Percentiles rank a stretch among this genome's conserved stretches.
phyloP scores from a whole-genome alignment of 108 stramenopile genomes.

The Schizochytrium sp. region DNA sequence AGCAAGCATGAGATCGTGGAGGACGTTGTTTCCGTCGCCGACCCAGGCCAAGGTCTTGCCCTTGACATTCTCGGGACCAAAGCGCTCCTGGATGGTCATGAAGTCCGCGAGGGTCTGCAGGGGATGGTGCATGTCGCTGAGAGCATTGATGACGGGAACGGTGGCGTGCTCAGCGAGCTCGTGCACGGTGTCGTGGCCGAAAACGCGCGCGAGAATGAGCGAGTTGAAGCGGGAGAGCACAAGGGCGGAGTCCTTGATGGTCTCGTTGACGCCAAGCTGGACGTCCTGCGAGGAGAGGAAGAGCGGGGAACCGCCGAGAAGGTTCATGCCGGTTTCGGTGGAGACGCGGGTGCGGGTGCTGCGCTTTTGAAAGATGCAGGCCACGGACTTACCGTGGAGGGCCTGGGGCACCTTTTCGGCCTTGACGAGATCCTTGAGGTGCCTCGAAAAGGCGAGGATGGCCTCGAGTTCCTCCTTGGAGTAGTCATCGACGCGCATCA shows the following conservation, averaged over 20 bases:
- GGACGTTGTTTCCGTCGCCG: slow-evolving; percentile 95
- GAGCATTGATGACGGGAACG: slow-evolving; percentile 91
- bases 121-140: slow-evolving; percentile 88
- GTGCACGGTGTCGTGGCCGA: slow-evolving; percentile 64
- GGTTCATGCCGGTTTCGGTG: slow-evolving; percentile 84
- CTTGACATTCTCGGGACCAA: slow-evolving; percentile 46
- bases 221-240: slow-evolving; percentile 85
- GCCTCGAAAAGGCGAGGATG: background rate
- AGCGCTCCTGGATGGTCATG: slow-evolving; percentile 85
- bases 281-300: slow-evolving; percentile 86
- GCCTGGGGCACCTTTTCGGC: slow-evolving; percentile 22
- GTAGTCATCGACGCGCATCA: slow-evolving; percentile 10
- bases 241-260: slow-evolving; percentile 73
- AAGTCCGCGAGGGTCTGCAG: slow-evolving; percentile 92
- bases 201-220: slow-evolving; percentile 83
- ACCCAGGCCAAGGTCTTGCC: slow-evolving; percentile 86
- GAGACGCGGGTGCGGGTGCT: slow-evolving; percentile 89
- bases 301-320: slow-evolving; percentile 85
- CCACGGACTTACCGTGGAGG: slow-evolving; percentile 67
- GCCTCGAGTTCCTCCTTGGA: background rate
- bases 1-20: slow-evolving; percentile 89
- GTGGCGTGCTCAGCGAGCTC: slow-evolving; percentile 68
- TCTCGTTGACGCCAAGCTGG: slow-evolving; percentile 83
- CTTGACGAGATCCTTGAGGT: slow-evolving; percentile 13
- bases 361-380: slow-evolving; percentile 93